These are phyloP conservation scores for Diaporthe longicolla DNA, from an alignment of 2,329 filamentous ascomycete species.

Conservation along the genomic window DNA sequence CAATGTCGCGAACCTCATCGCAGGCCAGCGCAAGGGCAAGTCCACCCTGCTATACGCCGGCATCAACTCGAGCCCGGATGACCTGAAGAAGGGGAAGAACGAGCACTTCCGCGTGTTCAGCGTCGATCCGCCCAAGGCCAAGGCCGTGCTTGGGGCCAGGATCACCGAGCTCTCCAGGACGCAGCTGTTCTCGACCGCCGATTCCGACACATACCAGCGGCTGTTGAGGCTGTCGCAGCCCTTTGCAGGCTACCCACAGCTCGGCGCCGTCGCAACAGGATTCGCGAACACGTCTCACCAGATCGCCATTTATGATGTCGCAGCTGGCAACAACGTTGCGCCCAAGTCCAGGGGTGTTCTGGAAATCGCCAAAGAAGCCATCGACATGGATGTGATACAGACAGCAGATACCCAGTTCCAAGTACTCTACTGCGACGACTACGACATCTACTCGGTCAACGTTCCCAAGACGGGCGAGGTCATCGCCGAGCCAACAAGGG, in stretches of 20 bases:
- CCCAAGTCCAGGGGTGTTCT: constrained; percentile 65
- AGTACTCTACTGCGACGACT: constrained; percentile 83
- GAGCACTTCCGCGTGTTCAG: constrained; percentile 85
- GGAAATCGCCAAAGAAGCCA: constrained; percentile 69
- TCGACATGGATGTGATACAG: constrained; percentile 79
- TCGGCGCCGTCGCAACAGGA: constrained; percentile 85
- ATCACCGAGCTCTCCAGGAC: constrained; percentile 67
- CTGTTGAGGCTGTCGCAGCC: constrained; percentile 68
- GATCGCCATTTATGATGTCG: constrained; percentile 83
- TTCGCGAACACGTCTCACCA: constrained; percentile 79
- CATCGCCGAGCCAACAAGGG: constrained; percentile 61
- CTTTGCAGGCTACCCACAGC: constrained; percentile 67
- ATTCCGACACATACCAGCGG: constrained; percentile 71
- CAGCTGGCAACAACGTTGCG: constrained; percentile 64
- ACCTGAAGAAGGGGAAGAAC: constrained; percentile 83
- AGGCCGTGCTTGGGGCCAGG: constrained; percentile 53
- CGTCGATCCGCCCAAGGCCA: constrained; percentile 60
- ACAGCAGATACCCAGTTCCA: constrained; percentile 74
- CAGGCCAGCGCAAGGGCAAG: constrained; percentile 72
- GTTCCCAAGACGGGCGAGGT: constrained; percentile 62
- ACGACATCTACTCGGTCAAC: constrained; percentile 79
- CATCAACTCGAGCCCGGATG: constrained; percentile 83
- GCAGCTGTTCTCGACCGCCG: constrained; percentile 66
- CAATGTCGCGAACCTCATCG: constrained; percentile 86
- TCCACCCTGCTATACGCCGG: constrained; percentile 77